Evolutionary conservation across 495 filamentous ascomycete species (phyloP).

Genomic region (Lasiosphaeria ovina): DNA sequence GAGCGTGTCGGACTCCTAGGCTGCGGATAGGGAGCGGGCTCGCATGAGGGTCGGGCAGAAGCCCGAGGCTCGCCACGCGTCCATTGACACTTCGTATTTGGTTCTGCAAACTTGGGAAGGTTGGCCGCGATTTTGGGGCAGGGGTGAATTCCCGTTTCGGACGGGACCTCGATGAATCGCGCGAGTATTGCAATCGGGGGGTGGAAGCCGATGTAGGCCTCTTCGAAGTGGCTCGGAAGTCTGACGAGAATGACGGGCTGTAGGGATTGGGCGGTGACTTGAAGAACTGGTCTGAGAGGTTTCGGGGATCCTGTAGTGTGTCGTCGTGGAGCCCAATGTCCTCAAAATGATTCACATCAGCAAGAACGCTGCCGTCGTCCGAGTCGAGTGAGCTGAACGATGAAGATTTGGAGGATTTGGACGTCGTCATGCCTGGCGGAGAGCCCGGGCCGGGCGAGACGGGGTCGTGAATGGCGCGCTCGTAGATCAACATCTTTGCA

Average conservation of each 20-base stretch:
- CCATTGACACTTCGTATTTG: conserved; percentile 32
- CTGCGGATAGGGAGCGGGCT: conserved; percentile 34
- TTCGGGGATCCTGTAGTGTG: conserved; percentile 31
- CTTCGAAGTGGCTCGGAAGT: conserved; percentile 38
- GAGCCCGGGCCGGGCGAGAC: conserved; percentile 63
- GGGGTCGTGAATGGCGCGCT: conserved; percentile 43
- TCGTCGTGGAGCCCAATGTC: conserved; percentile 88
- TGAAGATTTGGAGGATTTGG: conserved; percentile 86
- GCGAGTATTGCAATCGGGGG: conserved; percentile 32
- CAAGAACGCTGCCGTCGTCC: conserved; percentile 62
- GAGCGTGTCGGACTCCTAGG: conserved; percentile 36
- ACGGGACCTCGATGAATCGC: conserved; percentile 25
- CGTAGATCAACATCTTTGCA: conserved; percentile 57
- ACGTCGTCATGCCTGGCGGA: conserved; percentile 78
- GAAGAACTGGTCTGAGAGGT: conserved; percentile 43
- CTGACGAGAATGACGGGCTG: conserved; percentile 41
- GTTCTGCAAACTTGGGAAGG: conserved; percentile 30
- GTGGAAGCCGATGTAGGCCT: conserved; percentile 32
- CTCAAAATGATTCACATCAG: conserved; percentile 81
- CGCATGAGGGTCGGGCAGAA: conserved; percentile 31
- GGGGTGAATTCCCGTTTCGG: conserved; percentile 23
- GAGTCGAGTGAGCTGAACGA: conserved; percentile 79
- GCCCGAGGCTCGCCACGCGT: conserved; percentile 30
- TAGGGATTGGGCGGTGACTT: conserved; percentile 45
- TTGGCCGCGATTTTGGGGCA: conserved; percentile 20